Evolutionary conservation across 148 eudicot species (phyloP).

Genomic region (Oxyria digyna): DNA sequence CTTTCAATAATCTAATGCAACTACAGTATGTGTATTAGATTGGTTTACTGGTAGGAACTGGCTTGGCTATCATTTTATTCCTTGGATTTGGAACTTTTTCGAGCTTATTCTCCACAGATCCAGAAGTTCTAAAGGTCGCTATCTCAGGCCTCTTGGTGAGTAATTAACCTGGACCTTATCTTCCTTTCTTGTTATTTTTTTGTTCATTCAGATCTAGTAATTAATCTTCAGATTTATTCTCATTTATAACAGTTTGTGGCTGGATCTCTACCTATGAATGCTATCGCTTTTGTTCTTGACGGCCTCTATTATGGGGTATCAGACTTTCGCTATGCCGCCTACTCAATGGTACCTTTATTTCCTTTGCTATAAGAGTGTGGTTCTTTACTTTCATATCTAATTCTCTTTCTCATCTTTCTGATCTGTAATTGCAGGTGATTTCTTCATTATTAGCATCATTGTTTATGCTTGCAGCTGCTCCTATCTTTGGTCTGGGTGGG

Average conservation of each 20-base stretch:
- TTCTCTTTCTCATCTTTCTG: not conserved
- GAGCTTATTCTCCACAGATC: constrained; percentile 51
- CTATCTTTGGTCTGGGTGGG: constrained; percentile 65
- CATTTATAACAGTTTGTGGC: constrained; percentile 60
- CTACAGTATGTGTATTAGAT: constrained; percentile 25
- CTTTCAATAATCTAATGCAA: not conserved
- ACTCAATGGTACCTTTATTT: constrained; percentile 55
- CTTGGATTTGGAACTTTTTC: constrained; percentile 48
- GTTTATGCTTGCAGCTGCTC: constrained; percentile 50
- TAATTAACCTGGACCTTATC: not conserved
- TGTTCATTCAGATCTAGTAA: not conserved
- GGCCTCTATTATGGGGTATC: constrained; percentile 96
- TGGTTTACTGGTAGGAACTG: constrained; percentile 52
- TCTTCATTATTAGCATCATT: constrained; percentile 54
- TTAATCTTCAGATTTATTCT: not conserved
- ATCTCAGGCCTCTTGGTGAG: constrained; percentile 77
- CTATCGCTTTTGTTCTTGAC: constrained; percentile 87
- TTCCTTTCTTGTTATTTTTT: not conserved
- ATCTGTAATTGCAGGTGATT: constrained; percentile 35
- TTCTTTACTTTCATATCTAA: not conserved
- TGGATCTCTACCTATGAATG: constrained; percentile 89
- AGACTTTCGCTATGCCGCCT: constrained; percentile 85
- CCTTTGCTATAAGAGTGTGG: not conserved
- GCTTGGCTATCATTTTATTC: constrained; percentile 52
- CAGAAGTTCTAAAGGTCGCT: constrained; percentile 57